Evolutionary conservation across 805 yeast species (phyloP).

Genomic region (Lipomyces anomalus): DNA sequence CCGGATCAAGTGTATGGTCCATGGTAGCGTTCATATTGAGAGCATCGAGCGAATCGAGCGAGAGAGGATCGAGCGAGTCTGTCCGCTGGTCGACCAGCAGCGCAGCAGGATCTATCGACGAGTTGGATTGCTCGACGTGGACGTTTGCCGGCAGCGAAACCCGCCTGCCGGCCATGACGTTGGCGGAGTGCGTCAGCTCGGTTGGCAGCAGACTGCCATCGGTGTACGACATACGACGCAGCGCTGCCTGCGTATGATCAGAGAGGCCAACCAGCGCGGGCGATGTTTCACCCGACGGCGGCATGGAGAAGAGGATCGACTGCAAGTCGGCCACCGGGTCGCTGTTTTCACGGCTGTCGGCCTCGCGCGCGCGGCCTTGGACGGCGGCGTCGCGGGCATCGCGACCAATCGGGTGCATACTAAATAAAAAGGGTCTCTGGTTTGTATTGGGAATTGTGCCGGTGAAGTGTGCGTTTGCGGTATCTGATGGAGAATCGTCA

Average conservation of each 20-base stretch:
- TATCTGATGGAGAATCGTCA: not conserved
- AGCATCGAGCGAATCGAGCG: not conserved
- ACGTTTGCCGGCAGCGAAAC: conserved; percentile 4
- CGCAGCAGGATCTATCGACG: not conserved
- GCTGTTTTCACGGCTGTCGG: not conserved
- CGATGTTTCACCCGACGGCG: no score
- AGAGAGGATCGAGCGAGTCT: not conserved
- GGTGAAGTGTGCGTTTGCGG: not conserved
- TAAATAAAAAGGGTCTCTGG: not conserved
- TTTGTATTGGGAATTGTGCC: not conserved
- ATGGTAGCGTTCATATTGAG: not conserved
- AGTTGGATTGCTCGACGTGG: not conserved
- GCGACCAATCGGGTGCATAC: not conserved
- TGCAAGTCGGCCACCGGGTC: not conserved
- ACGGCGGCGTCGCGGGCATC: not conserved
- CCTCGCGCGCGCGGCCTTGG: not conserved
- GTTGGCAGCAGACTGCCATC: conserved; percentile 2
- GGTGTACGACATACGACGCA: not conserved
- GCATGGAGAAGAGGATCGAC: not conserved
- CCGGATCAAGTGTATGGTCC: not conserved
- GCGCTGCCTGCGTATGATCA: not conserved
- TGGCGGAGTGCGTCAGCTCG: conserved; percentile 8
- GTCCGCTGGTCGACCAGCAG: not conserved
- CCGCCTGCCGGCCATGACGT: conserved; percentile 10
- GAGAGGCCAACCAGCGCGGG: not conserved